Conservation (phyloP, 371 early-diverging fungal genomes). For the Paraphysoderma sedebokerense region DNA sequence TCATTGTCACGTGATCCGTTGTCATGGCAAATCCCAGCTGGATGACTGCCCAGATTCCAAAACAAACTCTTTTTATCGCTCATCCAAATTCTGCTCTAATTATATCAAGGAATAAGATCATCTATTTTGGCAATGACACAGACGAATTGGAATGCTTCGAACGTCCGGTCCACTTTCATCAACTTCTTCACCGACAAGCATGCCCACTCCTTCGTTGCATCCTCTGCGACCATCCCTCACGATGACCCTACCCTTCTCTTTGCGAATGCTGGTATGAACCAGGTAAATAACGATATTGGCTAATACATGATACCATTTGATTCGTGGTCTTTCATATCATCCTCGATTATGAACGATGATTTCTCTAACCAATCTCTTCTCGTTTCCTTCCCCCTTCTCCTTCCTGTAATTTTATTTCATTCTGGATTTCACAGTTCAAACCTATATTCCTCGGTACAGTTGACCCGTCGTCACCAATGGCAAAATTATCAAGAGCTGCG, state of each 20-base stretch:
- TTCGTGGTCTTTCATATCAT: too few species aligned
- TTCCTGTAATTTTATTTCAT: neutral
- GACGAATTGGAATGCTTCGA: slow-evolving; percentile 52
- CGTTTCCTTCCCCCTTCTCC: too few species aligned
- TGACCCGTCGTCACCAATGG: slow-evolving; percentile 77
- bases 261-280: slow-evolving; percentile 99
- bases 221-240: slow-evolving; percentile 87
- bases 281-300: too few species aligned
- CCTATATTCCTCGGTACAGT: slow-evolving; percentile 94
- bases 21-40: too few species aligned
- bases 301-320: too few species aligned
- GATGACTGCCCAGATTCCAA: too few species aligned
- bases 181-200: slow-evolving; percentile 65
- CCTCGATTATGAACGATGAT: too few species aligned
- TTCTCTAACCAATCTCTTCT: too few species aligned
- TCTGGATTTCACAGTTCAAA: slow-evolving; percentile 55
- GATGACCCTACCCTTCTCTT: slow-evolving; percentile 97
- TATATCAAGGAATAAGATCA: too few species aligned
- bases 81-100: too few species aligned
- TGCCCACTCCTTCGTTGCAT: slow-evolving; percentile 69
- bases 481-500: slow-evolving; percentile 78
- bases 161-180: slow-evolving; percentile 82
- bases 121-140: neutral
- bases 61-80: too few species aligned
- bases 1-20: too few species aligned